Percentiles rank a stretch among this genome's conserved stretches.
Evolutionary conservation across 345 rosid species (phyloP).

Genomic region (Rhodamnia argentea): DNA sequence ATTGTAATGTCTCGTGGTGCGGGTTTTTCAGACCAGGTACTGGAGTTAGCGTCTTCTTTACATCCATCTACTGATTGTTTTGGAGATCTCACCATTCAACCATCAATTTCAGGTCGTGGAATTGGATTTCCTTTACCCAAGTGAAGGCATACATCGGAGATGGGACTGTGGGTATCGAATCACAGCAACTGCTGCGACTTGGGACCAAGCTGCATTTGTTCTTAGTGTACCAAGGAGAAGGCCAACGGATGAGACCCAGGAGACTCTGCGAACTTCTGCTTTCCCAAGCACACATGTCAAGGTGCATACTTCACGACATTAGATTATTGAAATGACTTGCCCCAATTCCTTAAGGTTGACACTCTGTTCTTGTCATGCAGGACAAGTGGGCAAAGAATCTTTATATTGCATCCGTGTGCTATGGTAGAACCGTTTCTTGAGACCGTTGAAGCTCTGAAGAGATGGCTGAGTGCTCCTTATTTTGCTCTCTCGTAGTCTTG

Average conservation of each 20-base stretch:
- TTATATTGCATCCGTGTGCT: slow-evolving; percentile 17
- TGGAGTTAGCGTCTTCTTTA: background rate
- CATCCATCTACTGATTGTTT: background rate
- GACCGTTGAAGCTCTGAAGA: background rate
- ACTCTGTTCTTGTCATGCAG: slow-evolving; percentile 1
- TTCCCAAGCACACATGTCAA: slow-evolving; percentile 47
- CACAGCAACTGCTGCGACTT: slow-evolving; percentile 43
- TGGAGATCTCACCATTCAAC: background rate
- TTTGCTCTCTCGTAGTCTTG: background rate
- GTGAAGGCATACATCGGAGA: slow-evolving; percentile 49
- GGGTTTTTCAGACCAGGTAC: slow-evolving; percentile 35
- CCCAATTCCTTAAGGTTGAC: background rate
- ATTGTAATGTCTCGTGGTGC: slow-evolving; percentile 46
- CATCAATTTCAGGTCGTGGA: slow-evolving; percentile 32
- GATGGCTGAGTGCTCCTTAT: background rate
- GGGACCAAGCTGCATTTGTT: slow-evolving; percentile 42
- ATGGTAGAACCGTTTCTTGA: slow-evolving; percentile 34
- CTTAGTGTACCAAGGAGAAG: slow-evolving; percentile 31
- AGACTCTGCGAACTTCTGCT: slow-evolving; percentile 40
- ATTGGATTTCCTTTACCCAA: slow-evolving; percentile 50
- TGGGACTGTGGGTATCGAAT: slow-evolving; percentile 49
- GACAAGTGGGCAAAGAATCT: slow-evolving; percentile 36
- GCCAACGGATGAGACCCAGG: slow-evolving; percentile 37
- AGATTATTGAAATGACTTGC: background rate
- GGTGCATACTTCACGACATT: slow-evolving; percentile 14